Evolutionary conservation across 345 rosid species (phyloP), one percentile per base, ranked within the genome.

Genomic region (Ricinus communis): DNA sequence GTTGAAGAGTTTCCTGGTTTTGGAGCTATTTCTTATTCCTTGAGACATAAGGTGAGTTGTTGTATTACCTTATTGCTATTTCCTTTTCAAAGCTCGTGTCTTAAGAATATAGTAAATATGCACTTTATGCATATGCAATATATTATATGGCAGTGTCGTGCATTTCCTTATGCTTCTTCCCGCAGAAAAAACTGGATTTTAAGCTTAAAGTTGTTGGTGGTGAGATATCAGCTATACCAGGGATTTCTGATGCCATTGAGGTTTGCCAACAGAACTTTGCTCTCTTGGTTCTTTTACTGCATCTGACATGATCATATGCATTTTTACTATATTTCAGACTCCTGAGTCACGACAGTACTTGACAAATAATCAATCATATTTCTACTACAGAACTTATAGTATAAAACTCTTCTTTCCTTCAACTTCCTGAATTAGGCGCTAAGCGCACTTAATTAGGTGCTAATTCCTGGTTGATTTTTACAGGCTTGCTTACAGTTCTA

Each of bases 1-100:
- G 96, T 82, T 68, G 90, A 82, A 68, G 92, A 86, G 27, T 82
- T 94, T 70, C 98, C 98, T 50, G 88, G 98, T 27, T 91, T 94
- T 67, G 98, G 96, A 24, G 98, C 97, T 74, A 83, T 94, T 69
- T 77, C 83, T 31, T 94, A 87, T 80, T 94, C 97, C 47, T 71
- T 90, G 72, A 83, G 87, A 68, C 87, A 90, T 64, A 91, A 91
- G 91, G 97, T 88, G 66, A 53, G 73, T 62, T 62, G 24, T 65
- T n/a, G 19, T 27, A 1, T 18, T n/a, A n/a, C 12, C 41, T 33
- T 56, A 0, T 45, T 30, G 11, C 24, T 28, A 22, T 19, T 56
- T 14, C 8, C 27, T 21, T 62, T 27, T 66, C 30, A 31, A n/a
- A 40, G 14, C 31, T 24, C 36, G 56, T 15, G 46, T 15, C 14